These are phyloP conservation scores for Hericium coralloides DNA, from an alignment of 768 basidiomycete species.

Conservation along the genomic window DNA sequence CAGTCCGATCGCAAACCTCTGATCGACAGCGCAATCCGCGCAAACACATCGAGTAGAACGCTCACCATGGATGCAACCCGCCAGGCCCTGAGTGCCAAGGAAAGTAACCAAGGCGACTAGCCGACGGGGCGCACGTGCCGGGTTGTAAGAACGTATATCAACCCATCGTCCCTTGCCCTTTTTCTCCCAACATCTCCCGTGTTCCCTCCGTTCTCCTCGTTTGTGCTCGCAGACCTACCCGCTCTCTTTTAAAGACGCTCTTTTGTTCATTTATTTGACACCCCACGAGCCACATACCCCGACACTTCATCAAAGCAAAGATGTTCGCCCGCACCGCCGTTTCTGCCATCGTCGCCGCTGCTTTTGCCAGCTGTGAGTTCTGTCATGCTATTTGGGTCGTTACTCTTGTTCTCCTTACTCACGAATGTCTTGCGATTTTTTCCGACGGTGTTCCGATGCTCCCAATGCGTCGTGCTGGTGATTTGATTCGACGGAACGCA, in stretches of 20 bases:
- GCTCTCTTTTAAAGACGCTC: neutral
- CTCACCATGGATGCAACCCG: too few species aligned
- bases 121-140: neutral
- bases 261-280: neutral
- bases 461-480: neutral
- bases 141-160: neutral
- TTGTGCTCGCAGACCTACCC: neutral
- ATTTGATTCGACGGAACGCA: neutral
- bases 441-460: neutral
- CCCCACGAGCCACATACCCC: neutral
- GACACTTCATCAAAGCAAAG: neutral
- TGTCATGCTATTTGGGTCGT: neutral
- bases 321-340: conserved; percentile 32
- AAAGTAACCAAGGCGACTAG: neutral
- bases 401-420: neutral
- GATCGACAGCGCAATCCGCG: too few species aligned
- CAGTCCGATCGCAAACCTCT: too few species aligned
- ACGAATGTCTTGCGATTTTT: neutral
- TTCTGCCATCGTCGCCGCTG: conserved; percentile 35
- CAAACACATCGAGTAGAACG: too few species aligned
- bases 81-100: neutral
- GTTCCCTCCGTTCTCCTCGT: neutral
- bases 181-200: neutral
- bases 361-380: conserved; percentile 35
- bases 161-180: neutral